These are phyloP conservation scores for Boletus holoroseus DNA, from an alignment of 1,284 basidiomycete species.

Conservation along the genomic window DNA sequence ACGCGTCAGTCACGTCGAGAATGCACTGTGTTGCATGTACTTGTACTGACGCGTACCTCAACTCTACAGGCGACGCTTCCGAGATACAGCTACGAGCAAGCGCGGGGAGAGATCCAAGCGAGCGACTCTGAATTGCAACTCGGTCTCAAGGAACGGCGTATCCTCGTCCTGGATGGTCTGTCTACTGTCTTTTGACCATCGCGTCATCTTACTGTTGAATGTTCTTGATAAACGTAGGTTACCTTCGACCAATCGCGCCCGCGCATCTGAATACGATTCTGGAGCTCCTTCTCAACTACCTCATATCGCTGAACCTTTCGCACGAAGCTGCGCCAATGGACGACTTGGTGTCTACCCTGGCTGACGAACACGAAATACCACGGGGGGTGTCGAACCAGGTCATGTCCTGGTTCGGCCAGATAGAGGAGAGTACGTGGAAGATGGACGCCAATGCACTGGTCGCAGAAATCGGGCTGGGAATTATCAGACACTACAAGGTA, in stretches of 20 bases:
- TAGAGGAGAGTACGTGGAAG: constrained; percentile 54
- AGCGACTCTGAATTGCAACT: constrained; percentile 66
- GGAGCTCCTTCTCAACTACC: constrained; percentile 63
- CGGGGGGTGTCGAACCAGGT: constrained; percentile 59
- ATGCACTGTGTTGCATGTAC: background rate
- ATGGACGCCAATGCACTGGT: constrained; percentile 57
- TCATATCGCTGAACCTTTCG: constrained; percentile 55
- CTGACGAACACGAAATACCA: constrained; percentile 70
- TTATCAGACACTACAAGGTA: constrained; percentile 64
- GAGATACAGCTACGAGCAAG: constrained; percentile 53
- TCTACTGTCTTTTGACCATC: background rate
- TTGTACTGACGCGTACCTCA: background rate
- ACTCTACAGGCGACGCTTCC: constrained; percentile 25
- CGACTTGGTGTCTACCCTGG: constrained; percentile 52
- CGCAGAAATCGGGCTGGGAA: constrained; percentile 64
- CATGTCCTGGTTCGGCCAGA: constrained; percentile 72
- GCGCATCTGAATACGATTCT: constrained; percentile 65
- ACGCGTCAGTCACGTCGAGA: constrained; percentile 25
- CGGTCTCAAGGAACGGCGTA: constrained; percentile 59
- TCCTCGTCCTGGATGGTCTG: constrained; percentile 68
- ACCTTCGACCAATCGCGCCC: constrained; percentile 64
- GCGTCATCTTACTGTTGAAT: constrained; percentile 1
- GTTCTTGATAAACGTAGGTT: constrained; percentile 37
- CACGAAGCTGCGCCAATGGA: constrained; percentile 47
- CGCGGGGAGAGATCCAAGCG: constrained; percentile 66